A percentile compares a stretch with the other conserved stretches of the same genome.
These are phyloP conservation scores for Carpinus viminea DNA, from an alignment of 306 rosid genomes.

Conservation along the genomic window DNA sequence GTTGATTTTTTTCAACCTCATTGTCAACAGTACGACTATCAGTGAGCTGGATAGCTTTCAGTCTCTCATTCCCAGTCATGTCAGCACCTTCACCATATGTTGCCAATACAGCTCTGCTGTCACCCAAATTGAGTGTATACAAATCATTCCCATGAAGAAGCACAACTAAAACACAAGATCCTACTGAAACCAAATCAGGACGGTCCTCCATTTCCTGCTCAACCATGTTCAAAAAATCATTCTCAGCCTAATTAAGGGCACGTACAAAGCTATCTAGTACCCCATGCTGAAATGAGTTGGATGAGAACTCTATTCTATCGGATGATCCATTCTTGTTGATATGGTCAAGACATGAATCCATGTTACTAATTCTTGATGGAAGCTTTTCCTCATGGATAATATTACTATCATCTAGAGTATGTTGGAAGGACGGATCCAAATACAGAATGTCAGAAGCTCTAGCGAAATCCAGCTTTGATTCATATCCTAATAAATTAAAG, in stretches of 20 bases:
- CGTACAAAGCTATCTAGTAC: constrained; percentile 74
- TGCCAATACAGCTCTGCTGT: constrained; percentile 92
- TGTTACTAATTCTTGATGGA: constrained; percentile 21
- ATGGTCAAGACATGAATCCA: constrained; percentile 27
- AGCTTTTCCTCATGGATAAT: constrained; percentile 29
- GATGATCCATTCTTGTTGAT: constrained; percentile 32
- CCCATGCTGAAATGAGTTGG: constrained; percentile 47
- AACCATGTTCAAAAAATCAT: constrained; percentile 92
- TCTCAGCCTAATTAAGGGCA: constrained; percentile 79
- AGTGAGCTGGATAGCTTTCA: constrained; percentile 81
- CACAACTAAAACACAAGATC: constrained; percentile 88
- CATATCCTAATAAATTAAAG: constrained; percentile 62
- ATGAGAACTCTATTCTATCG: constrained; percentile 23
- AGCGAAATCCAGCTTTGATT: constrained; percentile 43
- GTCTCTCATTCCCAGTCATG: constrained; percentile 38
- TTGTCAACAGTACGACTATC: constrained; percentile 84
- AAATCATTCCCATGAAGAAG: constrained; percentile 86
- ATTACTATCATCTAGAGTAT: constrained; percentile 31
- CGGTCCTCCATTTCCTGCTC: constrained; percentile 98
- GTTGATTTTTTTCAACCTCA: constrained; percentile 64
- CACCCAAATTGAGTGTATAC: constrained; percentile 88
- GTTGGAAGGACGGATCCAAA: constrained; percentile 39
- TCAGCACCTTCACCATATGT: constrained; percentile 35
- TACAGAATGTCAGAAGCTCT: constrained; percentile 29
- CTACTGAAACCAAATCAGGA: constrained; percentile 91